phyloP scores from a whole-genome alignment of 192 early-diverging fungal genomes.

The Coemansia sp. region DNA sequence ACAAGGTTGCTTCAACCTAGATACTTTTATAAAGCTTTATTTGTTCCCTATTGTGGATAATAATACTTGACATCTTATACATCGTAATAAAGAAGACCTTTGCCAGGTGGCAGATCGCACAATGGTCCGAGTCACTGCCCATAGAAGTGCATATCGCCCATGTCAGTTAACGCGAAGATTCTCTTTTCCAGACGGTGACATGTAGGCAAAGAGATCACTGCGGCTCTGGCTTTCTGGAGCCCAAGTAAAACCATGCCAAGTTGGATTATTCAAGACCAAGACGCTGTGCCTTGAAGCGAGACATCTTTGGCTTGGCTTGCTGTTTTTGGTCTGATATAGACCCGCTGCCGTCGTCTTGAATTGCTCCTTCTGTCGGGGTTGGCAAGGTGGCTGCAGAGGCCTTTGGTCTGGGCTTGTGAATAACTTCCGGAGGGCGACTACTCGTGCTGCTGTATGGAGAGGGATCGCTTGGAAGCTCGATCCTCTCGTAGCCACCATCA shows the following conservation, averaged over 20 bases:
- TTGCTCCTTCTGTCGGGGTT: not conserved
- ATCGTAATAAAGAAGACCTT: no score
- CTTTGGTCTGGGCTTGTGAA: slow-evolving; percentile 12
- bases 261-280: slow-evolving; percentile 13
- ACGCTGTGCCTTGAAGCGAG: slow-evolving; percentile 53
- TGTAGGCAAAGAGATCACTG: not conserved
- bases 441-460: not conserved
- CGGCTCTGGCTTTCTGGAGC: not conserved
- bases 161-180: no score
- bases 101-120: no score
- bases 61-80: no score
- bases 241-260: not conserved
- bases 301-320: slow-evolving; percentile 40
- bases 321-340: not conserved
- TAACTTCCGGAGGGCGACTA: slow-evolving; percentile 24
- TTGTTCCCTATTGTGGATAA: not conserved
- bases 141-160: no score
- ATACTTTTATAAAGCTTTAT: not conserved
- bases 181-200: not conserved
- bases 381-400: not conserved
- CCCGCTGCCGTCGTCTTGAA: not conserved
- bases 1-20: slow-evolving; percentile 13
- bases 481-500: slow-evolving; percentile 13
- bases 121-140: no score
- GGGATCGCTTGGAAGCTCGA: slow-evolving; percentile 28